These are phyloP conservation scores for Geranium incanum DNA, from an alignment of 441 rosid genomes.

Conservation along the genomic window DNA sequence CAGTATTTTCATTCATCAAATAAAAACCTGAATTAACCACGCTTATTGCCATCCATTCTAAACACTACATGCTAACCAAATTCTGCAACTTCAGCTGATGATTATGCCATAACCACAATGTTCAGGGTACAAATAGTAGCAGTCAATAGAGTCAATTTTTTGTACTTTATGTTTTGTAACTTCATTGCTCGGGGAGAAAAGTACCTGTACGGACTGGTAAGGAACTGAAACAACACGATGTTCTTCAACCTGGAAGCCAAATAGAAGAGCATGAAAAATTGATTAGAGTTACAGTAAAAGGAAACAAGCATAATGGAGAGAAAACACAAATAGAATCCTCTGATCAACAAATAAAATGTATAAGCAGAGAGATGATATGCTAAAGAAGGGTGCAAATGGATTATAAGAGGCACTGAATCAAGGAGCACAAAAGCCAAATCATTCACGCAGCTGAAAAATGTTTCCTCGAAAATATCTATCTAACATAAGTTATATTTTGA, in stretches of 20 bases:
- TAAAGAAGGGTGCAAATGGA: neutral
- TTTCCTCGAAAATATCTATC: slow-evolving; percentile 16
- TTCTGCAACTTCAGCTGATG: neutral
- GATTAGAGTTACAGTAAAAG: slow-evolving; percentile 16
- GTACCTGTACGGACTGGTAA: slow-evolving; percentile 74
- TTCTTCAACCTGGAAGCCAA: slow-evolving; percentile 70
- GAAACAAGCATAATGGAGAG: slow-evolving; percentile 11
- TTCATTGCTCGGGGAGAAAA: slow-evolving; percentile 16
- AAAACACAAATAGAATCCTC: neutral
- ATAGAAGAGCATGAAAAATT: slow-evolving; percentile 22
- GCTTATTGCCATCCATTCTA: neutral
- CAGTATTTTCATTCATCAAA: neutral
- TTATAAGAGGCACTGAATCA: neutral
- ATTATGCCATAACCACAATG: no score
- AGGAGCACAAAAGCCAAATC: neutral
- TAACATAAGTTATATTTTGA: slow-evolving; percentile 10
- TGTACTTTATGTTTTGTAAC: neutral
- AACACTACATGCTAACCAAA: neutral
- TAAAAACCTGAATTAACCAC: neutral
- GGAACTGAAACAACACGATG: slow-evolving; percentile 64
- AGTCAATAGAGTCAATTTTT: neutral
- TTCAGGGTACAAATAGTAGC: no score
- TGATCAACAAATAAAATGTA: slow-evolving; percentile 1
- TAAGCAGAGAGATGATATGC: neutral
- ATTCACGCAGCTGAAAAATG: neutral